Conservation (phyloP, 139 green algal genomes). For the Pleodorina starrii region DNA sequence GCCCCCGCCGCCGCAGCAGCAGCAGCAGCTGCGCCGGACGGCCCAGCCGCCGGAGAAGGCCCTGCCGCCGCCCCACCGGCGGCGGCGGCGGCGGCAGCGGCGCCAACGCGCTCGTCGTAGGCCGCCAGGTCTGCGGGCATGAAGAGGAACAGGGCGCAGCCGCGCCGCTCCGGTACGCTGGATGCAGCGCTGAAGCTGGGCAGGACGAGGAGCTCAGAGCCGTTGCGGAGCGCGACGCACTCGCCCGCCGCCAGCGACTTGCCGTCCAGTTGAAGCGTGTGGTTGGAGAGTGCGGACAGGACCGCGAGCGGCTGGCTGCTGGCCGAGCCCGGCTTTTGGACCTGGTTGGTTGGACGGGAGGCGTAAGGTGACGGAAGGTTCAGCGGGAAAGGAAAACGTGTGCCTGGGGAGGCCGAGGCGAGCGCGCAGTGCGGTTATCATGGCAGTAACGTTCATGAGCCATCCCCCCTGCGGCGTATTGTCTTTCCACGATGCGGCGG, state of each 20-base stretch:
- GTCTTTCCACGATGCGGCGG: too few relatives aligned
- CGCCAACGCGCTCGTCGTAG: neutral
- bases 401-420: too few relatives aligned
- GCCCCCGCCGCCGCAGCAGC: neutral
- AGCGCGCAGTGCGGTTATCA: too few relatives aligned
- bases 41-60: neutral
- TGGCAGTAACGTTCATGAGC: too few relatives aligned
- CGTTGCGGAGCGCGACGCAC: neutral
- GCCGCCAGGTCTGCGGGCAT: neutral
- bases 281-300: neutral
- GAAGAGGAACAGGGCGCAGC: neutral
- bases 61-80: neutral
- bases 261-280: neutral
- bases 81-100: neutral
- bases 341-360: neutral
- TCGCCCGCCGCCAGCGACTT: neutral
- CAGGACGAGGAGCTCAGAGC: neutral
- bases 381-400: too few relatives aligned
- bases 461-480: too few relatives aligned
- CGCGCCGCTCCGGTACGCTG: neutral
- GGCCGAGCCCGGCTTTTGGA: neutral
- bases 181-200: neutral
- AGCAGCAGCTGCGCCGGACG: neutral
- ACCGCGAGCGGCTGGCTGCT: neutral
- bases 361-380: too few relatives aligned